Conservation (phyloP, 768 basidiomycete genomes). For the Tricholomella constricta region DNA sequence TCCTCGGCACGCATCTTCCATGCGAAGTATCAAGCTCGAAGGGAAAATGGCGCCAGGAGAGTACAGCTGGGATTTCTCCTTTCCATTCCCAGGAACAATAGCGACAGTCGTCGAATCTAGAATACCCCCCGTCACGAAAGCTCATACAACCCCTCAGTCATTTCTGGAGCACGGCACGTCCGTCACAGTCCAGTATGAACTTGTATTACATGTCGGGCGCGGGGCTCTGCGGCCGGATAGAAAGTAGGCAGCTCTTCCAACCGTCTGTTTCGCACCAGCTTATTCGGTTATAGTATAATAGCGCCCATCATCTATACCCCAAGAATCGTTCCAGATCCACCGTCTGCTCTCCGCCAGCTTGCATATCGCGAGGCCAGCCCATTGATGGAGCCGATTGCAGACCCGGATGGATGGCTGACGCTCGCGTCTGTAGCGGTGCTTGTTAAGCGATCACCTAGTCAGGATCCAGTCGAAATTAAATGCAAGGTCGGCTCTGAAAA, state of each 20-base stretch:
- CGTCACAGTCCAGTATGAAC: conserved; percentile 38
- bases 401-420: conserved; percentile 36
- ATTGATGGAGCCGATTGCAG: conserved; percentile 33
- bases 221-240: conserved; percentile 39
- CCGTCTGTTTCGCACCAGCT: neutral
- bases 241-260: conserved; percentile 29
- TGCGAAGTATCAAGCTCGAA: conserved; percentile 11
- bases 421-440: too few relatives aligned
- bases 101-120: conserved; percentile 22
- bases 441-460: conserved; percentile 17
- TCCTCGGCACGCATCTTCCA: conserved; percentile 24
- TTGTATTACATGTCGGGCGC: conserved; percentile 38
- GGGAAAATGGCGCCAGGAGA: conserved; percentile 26
- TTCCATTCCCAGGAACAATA: conserved; percentile 32
- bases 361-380: conserved; percentile 32
- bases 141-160: conserved; percentile 29
- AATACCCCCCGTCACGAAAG: conserved; percentile 2
- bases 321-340: conserved; percentile 29
- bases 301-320: conserved; percentile 34
- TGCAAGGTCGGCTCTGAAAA: conserved; percentile 27
- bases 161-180: conserved; percentile 34
- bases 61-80: conserved; percentile 42
- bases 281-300: conserved; percentile 11
- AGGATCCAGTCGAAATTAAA: conserved; percentile 25
- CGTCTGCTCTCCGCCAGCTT: conserved; percentile 33